Base-by-base conservation (phyloP, 176 grass and related monocot genomes). In the Raddia distichophylla region DNA sequence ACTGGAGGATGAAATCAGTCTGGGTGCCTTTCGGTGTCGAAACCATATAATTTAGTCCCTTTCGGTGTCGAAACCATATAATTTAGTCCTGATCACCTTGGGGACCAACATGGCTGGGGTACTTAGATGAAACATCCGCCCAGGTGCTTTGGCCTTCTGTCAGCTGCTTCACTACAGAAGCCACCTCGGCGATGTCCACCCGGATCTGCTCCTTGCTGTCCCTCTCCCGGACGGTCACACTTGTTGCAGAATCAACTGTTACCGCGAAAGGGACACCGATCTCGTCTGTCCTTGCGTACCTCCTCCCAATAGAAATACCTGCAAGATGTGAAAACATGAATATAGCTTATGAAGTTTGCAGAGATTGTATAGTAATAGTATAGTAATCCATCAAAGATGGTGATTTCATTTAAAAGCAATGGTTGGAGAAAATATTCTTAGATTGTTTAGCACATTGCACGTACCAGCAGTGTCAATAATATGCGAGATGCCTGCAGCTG, bases 201-300 rank as follows among this genome's bases (percentile, higher is more conserved):
- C 87, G 85, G 47, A 95, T 76, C 93, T 95, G 90, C 71, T 84
- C 87, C 16, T 92, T 95, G 63, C 87, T 88, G 60, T 95, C 93
- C 80, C 89, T 87, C 81, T 92, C 93, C 2, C 90, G 78, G 79
- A 92, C 81, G 0, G 90, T 92, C 56, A 95, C 85, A 1, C 70
- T 85, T 4, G 84, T 83, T 5, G 74, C 35, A 6, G 90, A 92
- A 52, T 90, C 93, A 0, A 95, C 93, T 5, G 93, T 95, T 61
- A 95, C 56, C 0, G 93, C 90, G 1, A 92, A 95, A 8, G 93
- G 87, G 34, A 95, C 93, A 27, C 93, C 93, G 1, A 92, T 86
- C 75, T 95, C 93, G 2, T 95, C 93, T 8, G 90, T 95, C 58
- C 93, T 88, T 6, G 93, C 93, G 1, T 95, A 92, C 50, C 93